Base-by-base conservation (phyloP, 495 filamentous ascomycete species). In the Aspergillus bertholletiae region DNA sequence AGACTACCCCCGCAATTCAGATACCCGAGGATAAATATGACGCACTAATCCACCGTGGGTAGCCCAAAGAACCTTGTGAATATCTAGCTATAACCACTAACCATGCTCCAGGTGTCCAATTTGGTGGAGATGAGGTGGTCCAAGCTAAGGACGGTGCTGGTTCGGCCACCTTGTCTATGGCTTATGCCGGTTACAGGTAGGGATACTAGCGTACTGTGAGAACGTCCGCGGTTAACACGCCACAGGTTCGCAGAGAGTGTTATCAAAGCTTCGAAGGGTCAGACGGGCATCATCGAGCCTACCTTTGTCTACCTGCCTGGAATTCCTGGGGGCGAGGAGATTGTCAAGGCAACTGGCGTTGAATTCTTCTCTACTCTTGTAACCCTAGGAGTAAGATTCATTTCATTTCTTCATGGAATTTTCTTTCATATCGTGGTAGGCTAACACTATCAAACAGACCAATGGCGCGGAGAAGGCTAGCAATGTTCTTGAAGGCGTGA, bases 121-220 rank as follows among this genome's bases (percentile, higher is more conserved):
- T 96, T 63, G 95, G 95, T 67, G 94, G 94, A 74, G 94, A 98
- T 66, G 94, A 98, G 80, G 94, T 98, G 62, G 94, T 97, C 67
- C 85, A 94, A 80, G 94, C 94, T 67, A 98, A 98, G 87, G 89
- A 93, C 54, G 94, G 94, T 62, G 83, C 86, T 66, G 94, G 94
- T 57, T 96, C 92, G 35, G 94, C 94, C 59, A 98, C 94, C 53
- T 84, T 97, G 28, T 96, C 90, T 58, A 98, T 98, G 94, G 94
- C 94, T 51, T 97, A 88, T 68, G 94, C 94, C 62, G 94, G 95
- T 58, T 97, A 84, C 82, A 84, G 92, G 88, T 94, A 71, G 54
- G 59, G 66, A 57, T 46, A 26, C 24, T 53, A n/a, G 2, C 15
- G 17, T n/a, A 8, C n/a, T 37, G 1, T 15, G 30, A 23, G 44